Evolutionary conservation across 208 protist species (phyloP), one percentile per base, ranked within the genome.

Genomic region (Wallacemonas collosoma): DNA sequence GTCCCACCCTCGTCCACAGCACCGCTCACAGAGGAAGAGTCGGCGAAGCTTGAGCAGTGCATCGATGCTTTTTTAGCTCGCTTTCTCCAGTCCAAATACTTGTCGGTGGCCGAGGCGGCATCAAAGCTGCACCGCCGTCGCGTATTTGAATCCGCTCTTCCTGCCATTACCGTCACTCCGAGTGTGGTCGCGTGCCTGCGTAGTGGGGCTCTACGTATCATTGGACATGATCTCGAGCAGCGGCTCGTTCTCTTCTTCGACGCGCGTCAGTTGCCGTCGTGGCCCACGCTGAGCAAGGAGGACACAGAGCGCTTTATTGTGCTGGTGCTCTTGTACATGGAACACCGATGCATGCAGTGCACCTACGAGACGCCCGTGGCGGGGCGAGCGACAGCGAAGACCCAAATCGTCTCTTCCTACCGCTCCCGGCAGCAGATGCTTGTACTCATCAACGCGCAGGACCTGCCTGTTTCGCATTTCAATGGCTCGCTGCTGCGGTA

Each of bases 281-380:
- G 85, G 53, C 68, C 78, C 0, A 38, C 72, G 45, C 47, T 93
- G 36, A 81, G 87, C 54, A 38, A 63, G 57, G 77, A 88, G 43
- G 87, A 93, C 44, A 76, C 76, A 47, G 72, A 92, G 69, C 81
- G 87, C 35, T 64, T 95, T 38, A 41, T 84, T 1, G 79, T 86
- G 12, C 57, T 95, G 39, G 15, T 95, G 51, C 74, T 90, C 26
- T 86, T 93, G 78, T 95, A 91, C 69, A 89, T 93, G 76, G 84
- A 93, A 55, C 68, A 82, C 1, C 79, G 80, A 36, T 87, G 81
- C 64, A 74, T 82, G 35, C 56, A 75, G 48, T 61, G 65, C 47
- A 72, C 62, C 68, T 79, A 79, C 64, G 63, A 78, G 62, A 79
- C 48, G 72, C 40, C 62, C 71, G 35, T 72, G 56, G 70, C 58